These are phyloP conservation scores for Neurospora pannonica DNA, from an alignment of 495 filamentous ascomycete species.

Conservation along the genomic window DNA sequence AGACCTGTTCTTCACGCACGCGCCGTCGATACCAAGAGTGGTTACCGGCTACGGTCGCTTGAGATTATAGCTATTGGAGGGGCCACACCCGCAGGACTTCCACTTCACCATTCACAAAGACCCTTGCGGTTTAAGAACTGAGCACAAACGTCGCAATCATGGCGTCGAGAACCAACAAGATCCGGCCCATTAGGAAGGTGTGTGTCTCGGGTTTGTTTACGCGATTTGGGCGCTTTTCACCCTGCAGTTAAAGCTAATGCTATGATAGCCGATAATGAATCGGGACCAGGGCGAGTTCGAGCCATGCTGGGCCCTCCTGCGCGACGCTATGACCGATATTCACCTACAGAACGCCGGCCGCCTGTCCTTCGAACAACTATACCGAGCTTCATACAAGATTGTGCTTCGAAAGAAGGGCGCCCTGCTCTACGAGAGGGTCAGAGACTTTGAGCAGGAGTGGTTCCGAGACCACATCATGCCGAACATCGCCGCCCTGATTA, in stretches of 20 bases:
- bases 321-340: conserved; percentile 69
- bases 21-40: neutral
- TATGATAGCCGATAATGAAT: conserved; percentile 17
- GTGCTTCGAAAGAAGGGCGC: conserved; percentile 81
- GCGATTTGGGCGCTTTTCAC: neutral
- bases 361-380: conserved; percentile 91
- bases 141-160: conserved; percentile 2
- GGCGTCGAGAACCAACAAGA: conserved; percentile 16
- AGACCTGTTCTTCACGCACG: neutral
- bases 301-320: conserved; percentile 66
- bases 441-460: conserved; percentile 70
- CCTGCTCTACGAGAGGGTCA: conserved; percentile 71
- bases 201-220: neutral
- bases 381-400: conserved; percentile 94
- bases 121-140: neutral
- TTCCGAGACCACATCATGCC: conserved; percentile 59
- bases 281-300: conserved; percentile 54
- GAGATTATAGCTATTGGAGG: neutral
- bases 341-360: conserved; percentile 84
- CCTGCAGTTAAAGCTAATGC: neutral
- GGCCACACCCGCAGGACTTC: neutral
- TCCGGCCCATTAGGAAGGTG: conserved; percentile 18
- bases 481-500: conserved; percentile 51
- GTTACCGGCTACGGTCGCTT: neutral
- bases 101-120: neutral